phyloP scores from a whole-genome alignment of 2,329 filamentous ascomycete species.

The Botryotinia narcissicola region DNA sequence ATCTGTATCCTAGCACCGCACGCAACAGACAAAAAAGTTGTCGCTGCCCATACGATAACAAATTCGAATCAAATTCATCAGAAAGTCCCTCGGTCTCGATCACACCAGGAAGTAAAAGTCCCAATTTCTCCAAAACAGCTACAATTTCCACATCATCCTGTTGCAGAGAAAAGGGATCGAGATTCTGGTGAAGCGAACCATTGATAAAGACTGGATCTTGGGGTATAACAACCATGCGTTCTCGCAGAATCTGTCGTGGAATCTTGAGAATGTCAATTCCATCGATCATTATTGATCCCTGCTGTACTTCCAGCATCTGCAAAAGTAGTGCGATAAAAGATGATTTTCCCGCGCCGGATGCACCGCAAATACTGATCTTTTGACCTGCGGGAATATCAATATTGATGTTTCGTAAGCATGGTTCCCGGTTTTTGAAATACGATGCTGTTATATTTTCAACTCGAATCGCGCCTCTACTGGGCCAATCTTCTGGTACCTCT shows the following conservation, averaged over 20 bases:
- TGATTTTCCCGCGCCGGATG: slow-evolving; percentile 44
- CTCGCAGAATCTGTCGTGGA: slow-evolving; percentile 45
- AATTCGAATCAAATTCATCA: slow-evolving; percentile 45
- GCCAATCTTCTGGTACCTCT: slow-evolving; percentile 26
- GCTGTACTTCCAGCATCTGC: slow-evolving; percentile 48
- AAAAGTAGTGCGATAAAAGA: slow-evolving; percentile 48
- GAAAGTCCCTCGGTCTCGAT: slow-evolving; percentile 24
- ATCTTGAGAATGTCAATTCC: slow-evolving; percentile 46
- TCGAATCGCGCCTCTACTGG: slow-evolving; percentile 34
- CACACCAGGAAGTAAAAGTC: slow-evolving; percentile 26
- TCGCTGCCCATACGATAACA: slow-evolving; percentile 45
- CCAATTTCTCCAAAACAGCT: slow-evolving; percentile 46
- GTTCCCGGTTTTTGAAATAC: slow-evolving; percentile 31
- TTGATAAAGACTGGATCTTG: slow-evolving; percentile 52
- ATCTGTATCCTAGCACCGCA: slow-evolving; percentile 40
- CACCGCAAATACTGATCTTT: slow-evolving; percentile 49
- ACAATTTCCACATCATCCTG: slow-evolving; percentile 42
- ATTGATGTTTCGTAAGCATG: slow-evolving; percentile 38
- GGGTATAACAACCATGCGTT: slow-evolving; percentile 41
- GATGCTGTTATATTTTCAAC: slow-evolving; percentile 36
- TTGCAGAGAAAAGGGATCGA: slow-evolving; percentile 43
- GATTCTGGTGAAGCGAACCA: slow-evolving; percentile 48
- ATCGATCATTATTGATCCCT: slow-evolving; percentile 46
- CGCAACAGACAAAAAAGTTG: slow-evolving; percentile 47
- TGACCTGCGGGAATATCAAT: slow-evolving; percentile 47